Evolutionary conservation across 1,139 yeast species (phyloP).

Genomic region (Lizanozyma gosingica): DNA sequence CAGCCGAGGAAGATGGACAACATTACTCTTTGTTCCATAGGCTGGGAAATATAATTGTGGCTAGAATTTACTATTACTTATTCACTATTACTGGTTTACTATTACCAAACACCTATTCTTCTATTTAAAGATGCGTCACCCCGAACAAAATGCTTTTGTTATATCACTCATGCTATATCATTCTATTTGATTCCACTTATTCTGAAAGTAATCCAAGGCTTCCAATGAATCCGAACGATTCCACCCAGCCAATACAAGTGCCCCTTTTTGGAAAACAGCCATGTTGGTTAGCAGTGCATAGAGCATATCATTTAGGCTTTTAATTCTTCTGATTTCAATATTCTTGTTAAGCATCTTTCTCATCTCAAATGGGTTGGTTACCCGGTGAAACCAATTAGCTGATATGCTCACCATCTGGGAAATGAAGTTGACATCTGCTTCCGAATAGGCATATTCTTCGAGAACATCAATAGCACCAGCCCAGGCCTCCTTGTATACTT

Average conservation of each 20-base stretch:
- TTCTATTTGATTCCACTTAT: not conserved
- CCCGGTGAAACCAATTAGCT: conserved; percentile 7
- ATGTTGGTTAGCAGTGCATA: not conserved
- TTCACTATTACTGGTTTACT: too few species aligned
- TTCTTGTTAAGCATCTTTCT: not conserved
- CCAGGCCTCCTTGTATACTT: conserved; percentile 35
- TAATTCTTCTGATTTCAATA: not conserved
- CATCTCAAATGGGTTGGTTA: conserved; percentile 2
- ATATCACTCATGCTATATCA: too few species aligned
- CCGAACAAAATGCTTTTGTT: too few species aligned
- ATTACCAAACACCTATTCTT: too few species aligned
- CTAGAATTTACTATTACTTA: too few species aligned
- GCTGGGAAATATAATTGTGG: too few species aligned
- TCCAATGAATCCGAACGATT: not conserved
- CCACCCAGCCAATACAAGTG: not conserved
- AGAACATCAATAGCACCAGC: conserved; percentile 38
- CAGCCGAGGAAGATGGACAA: too few species aligned
- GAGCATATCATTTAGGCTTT: not conserved
- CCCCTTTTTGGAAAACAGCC: not conserved
- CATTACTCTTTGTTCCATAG: too few species aligned
- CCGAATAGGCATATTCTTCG: conserved; percentile 39
- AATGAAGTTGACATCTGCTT: conserved; percentile 27
- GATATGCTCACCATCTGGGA: conserved; percentile 25
- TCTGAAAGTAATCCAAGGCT: not conserved
- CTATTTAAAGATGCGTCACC: too few species aligned